These are phyloP conservation scores for Raffaelea ambrosiae DNA, from an alignment of 2,329 filamentous ascomycete genomes.

Conservation along the genomic window DNA sequence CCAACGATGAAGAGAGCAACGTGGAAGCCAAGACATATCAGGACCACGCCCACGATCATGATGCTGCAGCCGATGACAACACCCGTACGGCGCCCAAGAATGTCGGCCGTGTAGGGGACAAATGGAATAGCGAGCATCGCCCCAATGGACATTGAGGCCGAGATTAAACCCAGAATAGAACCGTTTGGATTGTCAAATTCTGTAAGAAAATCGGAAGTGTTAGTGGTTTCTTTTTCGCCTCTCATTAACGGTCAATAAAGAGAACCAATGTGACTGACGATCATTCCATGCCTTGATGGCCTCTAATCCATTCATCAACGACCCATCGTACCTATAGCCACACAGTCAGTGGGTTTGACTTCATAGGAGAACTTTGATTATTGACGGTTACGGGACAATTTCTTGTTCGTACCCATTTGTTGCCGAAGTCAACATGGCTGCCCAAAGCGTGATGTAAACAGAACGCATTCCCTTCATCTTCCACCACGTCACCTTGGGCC, in stretches of 20 bases:
- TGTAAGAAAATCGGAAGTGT: too few species aligned
- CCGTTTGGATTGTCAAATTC: too few species aligned
- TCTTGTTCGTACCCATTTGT: conserved; percentile 25
- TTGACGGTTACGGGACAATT: too few species aligned
- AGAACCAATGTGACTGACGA: conserved; percentile 18
- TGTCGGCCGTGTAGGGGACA: conserved; percentile 79
- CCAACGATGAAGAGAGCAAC: conserved; percentile 54
- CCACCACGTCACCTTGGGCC: conserved; percentile 21
- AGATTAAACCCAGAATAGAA: conserved; percentile 69
- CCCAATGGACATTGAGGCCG: conserved; percentile 79
- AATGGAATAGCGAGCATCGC: conserved; percentile 71
- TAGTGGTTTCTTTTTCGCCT: too few species aligned
- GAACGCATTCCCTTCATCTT: conserved; percentile 20
- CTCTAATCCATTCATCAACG: conserved; percentile 30
- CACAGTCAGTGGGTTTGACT: too few species aligned
- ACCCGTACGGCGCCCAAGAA: conserved; percentile 96
- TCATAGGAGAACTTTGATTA: too few species aligned
- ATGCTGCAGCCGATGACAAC: conserved; percentile 66
- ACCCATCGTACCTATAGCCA: conserved; percentile 20
- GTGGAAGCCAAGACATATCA: conserved; percentile 27
- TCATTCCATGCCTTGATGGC: conserved; percentile 29
- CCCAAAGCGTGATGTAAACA: conserved; percentile 23
- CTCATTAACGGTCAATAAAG: too few species aligned
- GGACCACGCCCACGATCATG: conserved; percentile 23
- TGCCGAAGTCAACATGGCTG: conserved; percentile 24